Conservation (phyloP, 768 basidiomycete genomes). For the Suillus placidus region DNA sequence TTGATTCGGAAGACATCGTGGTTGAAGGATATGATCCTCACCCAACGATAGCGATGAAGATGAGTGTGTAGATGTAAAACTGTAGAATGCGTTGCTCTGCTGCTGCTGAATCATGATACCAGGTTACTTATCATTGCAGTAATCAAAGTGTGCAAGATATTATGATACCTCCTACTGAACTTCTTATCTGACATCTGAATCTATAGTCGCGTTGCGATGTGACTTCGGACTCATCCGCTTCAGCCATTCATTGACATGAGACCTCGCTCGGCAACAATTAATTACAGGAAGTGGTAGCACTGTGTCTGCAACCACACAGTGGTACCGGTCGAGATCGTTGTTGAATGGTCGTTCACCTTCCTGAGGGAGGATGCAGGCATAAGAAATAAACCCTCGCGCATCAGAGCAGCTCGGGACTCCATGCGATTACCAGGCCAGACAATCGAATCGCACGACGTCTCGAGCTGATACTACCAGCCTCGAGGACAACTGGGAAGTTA, state of each 20-base stretch:
- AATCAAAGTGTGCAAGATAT: neutral
- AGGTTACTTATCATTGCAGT: no score
- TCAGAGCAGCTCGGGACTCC: neutral
- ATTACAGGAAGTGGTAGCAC: neutral
- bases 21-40: constrained; percentile 88
- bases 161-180: neutral
- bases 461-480: neutral
- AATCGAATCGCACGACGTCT: neutral
- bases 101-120: neutral
- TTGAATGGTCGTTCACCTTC: neutral
- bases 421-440: neutral
- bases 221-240: neutral
- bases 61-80: constrained; percentile 68
- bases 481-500: neutral
- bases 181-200: neutral
- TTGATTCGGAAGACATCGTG: constrained; percentile 76
- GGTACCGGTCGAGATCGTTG: neutral
- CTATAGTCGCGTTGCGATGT: neutral
- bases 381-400: neutral
- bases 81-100: neutral
- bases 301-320: neutral
- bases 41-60: constrained; percentile 90
- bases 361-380: neutral
- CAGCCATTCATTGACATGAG: no score
- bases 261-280: neutral